These are phyloP conservation scores for Sporothrix brunneoviolacea DNA, from an alignment of 2,329 filamentous ascomycete genomes.

Conservation along the genomic window DNA sequence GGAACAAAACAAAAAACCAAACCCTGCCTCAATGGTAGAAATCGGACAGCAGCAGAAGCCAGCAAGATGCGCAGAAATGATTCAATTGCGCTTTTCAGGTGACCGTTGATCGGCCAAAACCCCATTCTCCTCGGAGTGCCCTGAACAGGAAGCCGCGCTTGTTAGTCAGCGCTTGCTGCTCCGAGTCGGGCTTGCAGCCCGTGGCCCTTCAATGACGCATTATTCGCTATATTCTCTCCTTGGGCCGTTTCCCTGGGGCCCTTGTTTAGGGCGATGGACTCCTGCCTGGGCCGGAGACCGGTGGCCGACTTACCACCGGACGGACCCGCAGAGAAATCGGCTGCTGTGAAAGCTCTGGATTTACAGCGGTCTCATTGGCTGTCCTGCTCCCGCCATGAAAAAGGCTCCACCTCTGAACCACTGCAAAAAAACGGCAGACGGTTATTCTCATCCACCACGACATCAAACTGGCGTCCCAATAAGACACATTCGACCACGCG, in stretches of 20 bases:
- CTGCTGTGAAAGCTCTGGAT: neutral
- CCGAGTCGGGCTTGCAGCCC: no score
- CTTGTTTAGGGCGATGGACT: no score
- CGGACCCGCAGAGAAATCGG: neutral
- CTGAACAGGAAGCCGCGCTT: neutral
- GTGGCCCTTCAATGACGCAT: neutral
- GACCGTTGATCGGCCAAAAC: neutral
- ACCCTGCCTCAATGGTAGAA: no score
- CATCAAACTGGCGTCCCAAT: no score
- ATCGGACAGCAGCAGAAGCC: no score
- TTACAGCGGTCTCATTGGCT: slow-evolving; percentile 8
- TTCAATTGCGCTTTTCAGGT: neutral
- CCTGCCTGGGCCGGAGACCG: no score
- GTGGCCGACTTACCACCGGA: neutral
- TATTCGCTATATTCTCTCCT: slow-evolving; percentile 1
- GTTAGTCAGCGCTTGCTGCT: slow-evolving; percentile 1
- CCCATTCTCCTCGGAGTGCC: neutral
- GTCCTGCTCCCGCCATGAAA: neutral
- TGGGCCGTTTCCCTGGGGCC: no score
- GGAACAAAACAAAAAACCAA: neutral
- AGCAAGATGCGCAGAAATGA: no score
- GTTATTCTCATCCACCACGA: no score
- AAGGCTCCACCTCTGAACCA: no score
- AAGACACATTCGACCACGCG: neutral
- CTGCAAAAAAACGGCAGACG: no score